phyloP scores from a whole-genome alignment of 129 eudicot species.

The Dittrichia graveolens region DNA sequence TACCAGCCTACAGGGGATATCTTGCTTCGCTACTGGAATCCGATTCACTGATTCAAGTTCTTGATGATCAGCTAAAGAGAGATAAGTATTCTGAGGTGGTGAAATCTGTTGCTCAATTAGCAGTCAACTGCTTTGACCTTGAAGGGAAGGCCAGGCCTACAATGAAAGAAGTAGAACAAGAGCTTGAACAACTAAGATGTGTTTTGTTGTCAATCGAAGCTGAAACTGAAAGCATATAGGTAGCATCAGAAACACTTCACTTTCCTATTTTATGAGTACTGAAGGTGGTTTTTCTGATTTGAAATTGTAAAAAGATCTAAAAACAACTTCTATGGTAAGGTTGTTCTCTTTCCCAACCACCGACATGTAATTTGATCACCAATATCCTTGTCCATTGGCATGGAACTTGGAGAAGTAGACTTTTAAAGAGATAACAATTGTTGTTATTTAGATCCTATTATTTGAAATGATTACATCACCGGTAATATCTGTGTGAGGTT shows the following conservation, averaged over 20 bases:
- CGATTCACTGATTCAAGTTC: slow-evolving; percentile 14
- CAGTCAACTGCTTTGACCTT: slow-evolving; percentile 24
- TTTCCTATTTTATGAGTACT: too few relatives aligned
- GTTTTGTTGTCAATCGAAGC: slow-evolving; percentile 5
- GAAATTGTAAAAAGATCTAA: too few relatives aligned
- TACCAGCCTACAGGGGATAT: slow-evolving; percentile 2
- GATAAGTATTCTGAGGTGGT: slow-evolving; percentile 20
- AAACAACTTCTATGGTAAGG: too few relatives aligned
- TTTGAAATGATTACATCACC: too few relatives aligned
- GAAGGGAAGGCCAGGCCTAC: slow-evolving; percentile 35
- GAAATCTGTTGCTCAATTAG: slow-evolving; percentile 25
- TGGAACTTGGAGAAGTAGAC: too few relatives aligned
- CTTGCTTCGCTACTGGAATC: slow-evolving; percentile 20
- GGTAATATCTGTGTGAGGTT: too few relatives aligned
- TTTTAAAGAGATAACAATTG: too few relatives aligned
- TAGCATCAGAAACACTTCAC: not conserved
- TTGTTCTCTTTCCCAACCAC: too few relatives aligned
- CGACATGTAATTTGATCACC: too few relatives aligned
- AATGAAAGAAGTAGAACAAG: slow-evolving; percentile 29
- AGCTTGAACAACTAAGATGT: slow-evolving; percentile 23
- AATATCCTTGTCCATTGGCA: too few relatives aligned
- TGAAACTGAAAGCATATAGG: not conserved
- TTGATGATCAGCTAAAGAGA: slow-evolving; percentile 29
- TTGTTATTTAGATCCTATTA: too few relatives aligned
- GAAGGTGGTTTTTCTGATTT: too few relatives aligned